Evolutionary conservation across 108 stramenopile genomes (phyloP), one percentile per base, ranked within the genome.

Genomic region (Cylindrotheca fusiformis): DNA sequence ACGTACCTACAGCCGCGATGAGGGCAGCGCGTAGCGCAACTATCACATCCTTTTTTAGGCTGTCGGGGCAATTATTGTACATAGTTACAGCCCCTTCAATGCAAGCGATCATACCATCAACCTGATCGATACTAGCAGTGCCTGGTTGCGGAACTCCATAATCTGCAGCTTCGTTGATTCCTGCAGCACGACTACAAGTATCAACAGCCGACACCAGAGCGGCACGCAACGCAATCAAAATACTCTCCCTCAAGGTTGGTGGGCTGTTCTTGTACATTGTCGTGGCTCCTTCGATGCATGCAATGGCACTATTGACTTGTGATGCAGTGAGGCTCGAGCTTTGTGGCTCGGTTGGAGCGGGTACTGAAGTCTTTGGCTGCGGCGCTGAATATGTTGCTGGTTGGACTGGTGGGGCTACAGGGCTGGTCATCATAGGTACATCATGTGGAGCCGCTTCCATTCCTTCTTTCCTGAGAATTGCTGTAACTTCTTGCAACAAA

Each of bases 241-340:
- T 59, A 25, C 60, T 74, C 31, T 79, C 59, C 26, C 78, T 80
- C 32, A 83, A 63, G 20, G 79, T 65, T 27, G 86, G 66, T 21
- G 77, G 67, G 24, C 81, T 77, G 31, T 80, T 86, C 50, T 87
- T 86, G 82, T 93, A 93, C 80, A 87, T 82, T 52, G 68, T 75
- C 28, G 85, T 60, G 12, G 85, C 91, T 27, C 84, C 86, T 70
- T 93, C 88, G 41, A 89, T 85, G 55, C 85, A 87, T 8, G 87
- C 87, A 54, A 92, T 64, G 22, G 82, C 62, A 19, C 71, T 48
- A 19, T 61, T 55, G 19, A 77, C 36, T 10, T 71, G 52, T 5
- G 48, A n/a, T 48, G 55, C 14, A 30, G 45, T 48, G 17, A 51
- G 19, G 19, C 32, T 41, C 6, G 36, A 6, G 14, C 36, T 41